Percentiles rank a stretch among this genome's conserved stretches.
These are phyloP conservation scores for Mycena floridula DNA, from an alignment of 768 basidiomycete species.

Conservation along the genomic window DNA sequence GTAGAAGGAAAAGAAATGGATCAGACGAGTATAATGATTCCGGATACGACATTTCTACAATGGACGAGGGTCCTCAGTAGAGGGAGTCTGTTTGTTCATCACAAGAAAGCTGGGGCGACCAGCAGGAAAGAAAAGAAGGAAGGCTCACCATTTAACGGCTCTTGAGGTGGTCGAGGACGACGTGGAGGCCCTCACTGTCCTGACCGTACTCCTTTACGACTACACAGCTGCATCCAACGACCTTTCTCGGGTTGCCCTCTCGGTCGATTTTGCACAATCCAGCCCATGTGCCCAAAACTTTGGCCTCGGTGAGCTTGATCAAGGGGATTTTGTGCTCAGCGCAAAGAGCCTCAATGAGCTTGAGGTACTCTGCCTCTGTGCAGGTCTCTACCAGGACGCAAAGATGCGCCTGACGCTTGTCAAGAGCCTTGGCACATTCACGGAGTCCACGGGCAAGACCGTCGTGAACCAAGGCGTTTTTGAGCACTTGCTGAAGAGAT, in stretches of 20 bases:
- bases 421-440: conserved; percentile 95
- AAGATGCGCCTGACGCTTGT: conserved; percentile 97
- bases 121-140: conserved; percentile 12
- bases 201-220: conserved; percentile 97
- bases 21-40: conserved; percentile 84
- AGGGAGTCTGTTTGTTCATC: conserved; percentile 95
- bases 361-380: conserved; percentile 99
- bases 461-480: conserved; percentile 97
- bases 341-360: conserved; percentile 99
- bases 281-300: conserved; percentile 97
- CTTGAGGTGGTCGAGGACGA: conserved; percentile 95
- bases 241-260: conserved; percentile 96
- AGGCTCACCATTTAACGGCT: conserved; percentile 56
- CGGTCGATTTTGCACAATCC: conserved; percentile 99
- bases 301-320: conserved; percentile 98
- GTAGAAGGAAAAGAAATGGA: too few species aligned
- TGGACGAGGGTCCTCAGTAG: conserved; percentile 60
- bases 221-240: conserved; percentile 89
- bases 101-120: conserved; percentile 9
- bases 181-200: conserved; percentile 92
- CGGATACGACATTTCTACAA: conserved; percentile 81
- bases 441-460: conserved; percentile 97
- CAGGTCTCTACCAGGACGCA: conserved; percentile 99
- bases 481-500: conserved; percentile 83
- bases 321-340: conserved; percentile 99